Percentiles rank a stretch among this genome's conserved stretches.
Conservation (phyloP, 2,329 filamentous ascomycete genomes). For the Penicillium sclerotiorum region DNA sequence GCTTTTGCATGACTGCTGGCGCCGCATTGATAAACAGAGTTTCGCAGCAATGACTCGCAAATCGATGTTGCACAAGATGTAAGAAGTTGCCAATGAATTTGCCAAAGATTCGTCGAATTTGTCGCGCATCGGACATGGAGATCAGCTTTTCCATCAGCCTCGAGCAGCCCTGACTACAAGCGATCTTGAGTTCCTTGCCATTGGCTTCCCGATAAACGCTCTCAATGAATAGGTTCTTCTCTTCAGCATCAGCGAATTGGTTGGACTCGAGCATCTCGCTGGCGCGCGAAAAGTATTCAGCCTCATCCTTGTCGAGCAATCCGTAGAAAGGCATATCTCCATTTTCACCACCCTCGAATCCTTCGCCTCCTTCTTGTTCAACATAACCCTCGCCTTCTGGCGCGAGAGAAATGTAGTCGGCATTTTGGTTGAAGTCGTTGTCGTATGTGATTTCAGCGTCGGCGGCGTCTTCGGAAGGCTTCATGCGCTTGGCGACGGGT, state of each 20-base stretch:
- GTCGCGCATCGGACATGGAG: slow-evolving; percentile 71
- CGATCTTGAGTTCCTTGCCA: slow-evolving; percentile 94
- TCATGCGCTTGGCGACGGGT: slow-evolving; percentile 43
- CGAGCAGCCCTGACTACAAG: slow-evolving; percentile 93
- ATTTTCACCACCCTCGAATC: slow-evolving; percentile 24
- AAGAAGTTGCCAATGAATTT: slow-evolving; percentile 86
- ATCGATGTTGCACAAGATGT: slow-evolving; percentile 89
- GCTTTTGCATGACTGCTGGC: slow-evolving; percentile 74
- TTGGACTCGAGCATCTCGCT: slow-evolving; percentile 90
- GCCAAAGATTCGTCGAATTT: slow-evolving; percentile 84
- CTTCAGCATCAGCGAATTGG: slow-evolving; percentile 77
- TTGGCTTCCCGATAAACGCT: slow-evolving; percentile 84
- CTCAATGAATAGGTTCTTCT: slow-evolving; percentile 70
- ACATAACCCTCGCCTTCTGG: slow-evolving; percentile 26
- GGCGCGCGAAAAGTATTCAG: slow-evolving; percentile 90
- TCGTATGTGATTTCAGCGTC: slow-evolving; percentile 20
- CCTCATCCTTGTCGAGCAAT: slow-evolving; percentile 87
- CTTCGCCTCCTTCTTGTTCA: slow-evolving; percentile 24
- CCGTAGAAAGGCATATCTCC: slow-evolving; percentile 82
- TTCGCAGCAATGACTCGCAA: slow-evolving; percentile 96
- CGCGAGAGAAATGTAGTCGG: slow-evolving; percentile 44
- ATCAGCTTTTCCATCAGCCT: slow-evolving; percentile 90
- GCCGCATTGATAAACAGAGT: slow-evolving; percentile 85
- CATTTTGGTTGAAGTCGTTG: slow-evolving; percentile 22
- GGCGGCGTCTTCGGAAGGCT: slow-evolving; percentile 28